phyloP scores from a whole-genome alignment of 441 rosid species.

The Erodium moschatum region DNA sequence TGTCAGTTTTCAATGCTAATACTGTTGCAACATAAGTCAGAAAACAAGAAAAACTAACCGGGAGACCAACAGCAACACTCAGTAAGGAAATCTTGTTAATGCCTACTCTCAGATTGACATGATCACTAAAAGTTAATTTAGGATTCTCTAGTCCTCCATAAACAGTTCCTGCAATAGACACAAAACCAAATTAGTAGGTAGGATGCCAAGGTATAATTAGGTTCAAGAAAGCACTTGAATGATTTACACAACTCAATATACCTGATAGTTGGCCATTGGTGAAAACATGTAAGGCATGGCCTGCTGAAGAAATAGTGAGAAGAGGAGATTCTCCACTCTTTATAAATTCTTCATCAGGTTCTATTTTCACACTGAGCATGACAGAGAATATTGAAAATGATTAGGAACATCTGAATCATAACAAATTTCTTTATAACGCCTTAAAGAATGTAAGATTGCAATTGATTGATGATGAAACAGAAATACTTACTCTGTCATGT shows the following conservation, averaged over 20 bases:
- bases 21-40: background rate
- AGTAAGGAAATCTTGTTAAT: slow-evolving; percentile 73
- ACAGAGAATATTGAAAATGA: background rate
- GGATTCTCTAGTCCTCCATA: slow-evolving; percentile 70
- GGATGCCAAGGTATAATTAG: background rate
- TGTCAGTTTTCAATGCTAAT: background rate
- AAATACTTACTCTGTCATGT: slow-evolving; percentile 12
- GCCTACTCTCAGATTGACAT: slow-evolving; percentile 73
- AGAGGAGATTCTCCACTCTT: slow-evolving; percentile 82
- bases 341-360: slow-evolving; percentile 66
- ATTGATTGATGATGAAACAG: slow-evolving; percentile 6
- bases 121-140: slow-evolving; percentile 60
- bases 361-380: slow-evolving; percentile 57
- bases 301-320: slow-evolving; percentile 70
- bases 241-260: slow-evolving; percentile 20
- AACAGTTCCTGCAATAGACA: slow-evolving; percentile 54
- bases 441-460: background rate
- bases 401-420: background rate
- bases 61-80: slow-evolving; percentile 93
- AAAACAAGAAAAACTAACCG: slow-evolving; percentile 36
- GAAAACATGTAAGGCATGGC: slow-evolving; percentile 89
- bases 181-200: background rate
- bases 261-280: slow-evolving; percentile 85
- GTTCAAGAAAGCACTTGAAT: background rate
- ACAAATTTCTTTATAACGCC: background rate